phyloP scores from a whole-genome alignment of 106 monocot genomes.

The Iris macrosiphon region DNA sequence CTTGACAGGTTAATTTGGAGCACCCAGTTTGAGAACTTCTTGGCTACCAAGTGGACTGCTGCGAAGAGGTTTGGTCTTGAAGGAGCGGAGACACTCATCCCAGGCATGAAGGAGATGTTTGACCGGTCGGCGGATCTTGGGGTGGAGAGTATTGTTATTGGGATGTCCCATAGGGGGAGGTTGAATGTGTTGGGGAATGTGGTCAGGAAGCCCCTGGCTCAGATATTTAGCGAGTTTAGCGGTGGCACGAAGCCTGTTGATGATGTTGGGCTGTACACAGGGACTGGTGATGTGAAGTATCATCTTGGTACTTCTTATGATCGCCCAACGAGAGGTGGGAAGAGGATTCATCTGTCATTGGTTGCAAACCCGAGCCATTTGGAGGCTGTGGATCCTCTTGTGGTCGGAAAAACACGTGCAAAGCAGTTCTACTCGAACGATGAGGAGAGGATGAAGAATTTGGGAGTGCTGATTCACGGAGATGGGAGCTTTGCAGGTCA shows the following conservation, averaged over 20 bases:
- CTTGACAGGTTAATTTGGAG: slow-evolving; percentile 83
- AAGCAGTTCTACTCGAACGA: slow-evolving; percentile 77
- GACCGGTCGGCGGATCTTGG: slow-evolving; percentile 60
- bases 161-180: slow-evolving; percentile 78
- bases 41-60: slow-evolving; percentile 69
- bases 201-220: slow-evolving; percentile 58
- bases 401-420: slow-evolving; percentile 62
- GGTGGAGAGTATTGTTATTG: slow-evolving; percentile 69
- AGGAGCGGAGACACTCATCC: slow-evolving; percentile 71
- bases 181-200: slow-evolving; percentile 79
- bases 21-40: slow-evolving; percentile 75
- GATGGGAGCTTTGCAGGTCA: slow-evolving; percentile 92
- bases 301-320: slow-evolving; percentile 86
- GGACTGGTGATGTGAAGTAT: slow-evolving; percentile 84
- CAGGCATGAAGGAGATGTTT: slow-evolving; percentile 90
- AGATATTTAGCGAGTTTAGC: slow-evolving; percentile 77
- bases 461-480: slow-evolving; percentile 67
- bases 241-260: slow-evolving; percentile 47
- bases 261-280: slow-evolving; percentile 54
- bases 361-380: slow-evolving; percentile 87
- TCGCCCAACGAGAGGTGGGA: slow-evolving; percentile 70
- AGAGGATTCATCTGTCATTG: slow-evolving; percentile 67
- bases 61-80: slow-evolving; percentile 82
- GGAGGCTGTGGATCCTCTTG: slow-evolving; percentile 81
- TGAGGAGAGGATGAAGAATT: slow-evolving; percentile 47